Conservation (phyloP, 805 yeast genomes). For the Metschnikowia noctiluminum region DNA sequence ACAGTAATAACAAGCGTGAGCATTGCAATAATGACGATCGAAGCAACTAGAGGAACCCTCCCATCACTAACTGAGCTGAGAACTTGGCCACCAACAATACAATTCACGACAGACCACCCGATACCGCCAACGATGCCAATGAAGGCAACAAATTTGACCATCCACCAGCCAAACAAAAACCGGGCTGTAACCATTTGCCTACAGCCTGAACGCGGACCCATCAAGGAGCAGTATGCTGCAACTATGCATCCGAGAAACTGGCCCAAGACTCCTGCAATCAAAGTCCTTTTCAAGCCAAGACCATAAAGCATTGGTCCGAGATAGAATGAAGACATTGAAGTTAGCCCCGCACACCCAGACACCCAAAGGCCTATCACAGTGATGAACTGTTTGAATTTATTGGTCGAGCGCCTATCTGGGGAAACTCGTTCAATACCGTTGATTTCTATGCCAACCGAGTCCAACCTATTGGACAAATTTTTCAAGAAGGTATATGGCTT, state of each 20-base stretch:
- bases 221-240: slow-evolving; percentile 36
- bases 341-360: slow-evolving; percentile 38
- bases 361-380: slow-evolving; percentile 36
- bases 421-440: slow-evolving; percentile 35
- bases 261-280: slow-evolving; percentile 30
- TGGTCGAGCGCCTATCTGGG: slow-evolving; percentile 24
- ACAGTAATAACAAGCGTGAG: slow-evolving; percentile 28
- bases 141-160: slow-evolving; percentile 29
- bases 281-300: slow-evolving; percentile 24
- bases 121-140: slow-evolving; percentile 31
- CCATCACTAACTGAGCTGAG: slow-evolving; percentile 17
- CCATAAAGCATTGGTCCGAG: slow-evolving; percentile 30
- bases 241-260: slow-evolving; percentile 33
- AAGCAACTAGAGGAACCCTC: slow-evolving; percentile 7
- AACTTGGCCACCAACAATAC: slow-evolving; percentile 37
- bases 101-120: slow-evolving; percentile 40
- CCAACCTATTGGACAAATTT: slow-evolving; percentile 1
- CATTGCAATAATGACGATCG: slow-evolving; percentile 23
- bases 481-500: slow-evolving; percentile 10
- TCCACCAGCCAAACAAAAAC: slow-evolving; percentile 36
- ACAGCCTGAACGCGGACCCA: slow-evolving; percentile 39
- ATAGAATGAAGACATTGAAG: slow-evolving; percentile 37
- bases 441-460: slow-evolving; percentile 28
- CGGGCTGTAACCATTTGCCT: slow-evolving; percentile 38
- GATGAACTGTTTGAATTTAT: slow-evolving; percentile 21